These are phyloP conservation scores for Kwoniella newhampshirensis DNA, from an alignment of 768 basidiomycete species.

Conservation along the genomic window DNA sequence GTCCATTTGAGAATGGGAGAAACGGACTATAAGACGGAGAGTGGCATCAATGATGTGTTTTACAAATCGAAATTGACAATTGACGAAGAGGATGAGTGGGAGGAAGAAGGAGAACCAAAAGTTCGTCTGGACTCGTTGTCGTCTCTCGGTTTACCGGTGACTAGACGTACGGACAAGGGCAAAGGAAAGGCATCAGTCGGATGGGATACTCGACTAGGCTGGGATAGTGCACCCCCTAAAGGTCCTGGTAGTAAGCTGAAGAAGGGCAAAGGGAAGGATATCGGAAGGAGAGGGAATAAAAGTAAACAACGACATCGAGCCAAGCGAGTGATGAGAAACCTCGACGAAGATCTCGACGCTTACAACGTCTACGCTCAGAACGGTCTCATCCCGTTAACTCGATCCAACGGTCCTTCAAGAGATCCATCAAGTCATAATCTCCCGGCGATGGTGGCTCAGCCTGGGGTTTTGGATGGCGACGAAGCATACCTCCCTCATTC, in stretches of 20 bases:
- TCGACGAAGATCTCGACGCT: conserved; percentile 40
- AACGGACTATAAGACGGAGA: conserved; percentile 18
- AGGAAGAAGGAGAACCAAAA: conserved; percentile 11
- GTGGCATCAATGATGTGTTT: conserved; percentile 32
- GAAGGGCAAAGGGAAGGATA: conserved; percentile 9
- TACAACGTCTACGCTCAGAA: conserved; percentile 43
- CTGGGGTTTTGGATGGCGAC: conserved; percentile 1
- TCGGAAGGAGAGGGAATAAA: conserved; percentile 5
- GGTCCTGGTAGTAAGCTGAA: neutral
- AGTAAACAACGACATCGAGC: conserved; percentile 27
- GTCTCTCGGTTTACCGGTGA: conserved; percentile 14
- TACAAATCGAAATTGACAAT: conserved; percentile 28
- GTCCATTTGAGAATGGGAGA: conserved; percentile 37
- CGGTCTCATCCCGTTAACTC: conserved; percentile 27
- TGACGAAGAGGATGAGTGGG: conserved; percentile 26
- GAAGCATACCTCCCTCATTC: conserved; percentile 2
- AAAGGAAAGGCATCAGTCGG: conserved; percentile 14
- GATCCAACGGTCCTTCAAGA: conserved; percentile 10
- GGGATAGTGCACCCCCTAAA: conserved; percentile 31
- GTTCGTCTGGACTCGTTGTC: neutral
- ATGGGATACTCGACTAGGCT: conserved; percentile 25
- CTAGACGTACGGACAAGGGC: conserved; percentile 13
- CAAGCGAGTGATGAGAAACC: conserved; percentile 32
- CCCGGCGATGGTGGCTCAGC: conserved; percentile 1
- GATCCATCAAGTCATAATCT: neutral